phyloP scores from a whole-genome alignment of 2,329 filamentous ascomycete genomes.

The Xylariomycetidae sp. region DNA sequence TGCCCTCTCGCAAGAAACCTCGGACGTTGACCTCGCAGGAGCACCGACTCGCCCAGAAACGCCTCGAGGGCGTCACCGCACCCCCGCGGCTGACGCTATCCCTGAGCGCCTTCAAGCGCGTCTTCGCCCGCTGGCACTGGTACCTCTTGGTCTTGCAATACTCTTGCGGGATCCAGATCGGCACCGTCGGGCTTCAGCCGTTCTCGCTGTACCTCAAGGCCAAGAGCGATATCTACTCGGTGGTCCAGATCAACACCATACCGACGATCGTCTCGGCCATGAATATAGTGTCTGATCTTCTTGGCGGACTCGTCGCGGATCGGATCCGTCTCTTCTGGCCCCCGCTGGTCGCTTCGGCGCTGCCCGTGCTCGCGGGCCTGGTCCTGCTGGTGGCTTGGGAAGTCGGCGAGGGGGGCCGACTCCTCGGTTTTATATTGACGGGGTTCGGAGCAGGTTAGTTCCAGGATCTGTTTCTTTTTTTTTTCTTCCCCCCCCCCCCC shows the following conservation, averaged over 20 bases:
- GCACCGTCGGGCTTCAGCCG: conserved; percentile 27
- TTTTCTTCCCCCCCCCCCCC: not conserved
- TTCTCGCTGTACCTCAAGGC: conserved; percentile 38
- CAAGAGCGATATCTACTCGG: conserved; percentile 30
- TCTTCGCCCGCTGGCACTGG: conserved; percentile 35
- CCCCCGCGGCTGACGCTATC: conserved; percentile 30
- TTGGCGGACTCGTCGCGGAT: conserved; percentile 29
- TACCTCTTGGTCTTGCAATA: conserved; percentile 34
- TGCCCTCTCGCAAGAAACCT: conserved; percentile 32
- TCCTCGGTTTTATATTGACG: conserved; percentile 33
- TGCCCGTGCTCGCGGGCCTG: conserved; percentile 30
- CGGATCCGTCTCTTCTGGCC: conserved; percentile 30
- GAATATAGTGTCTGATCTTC: conserved; percentile 30
- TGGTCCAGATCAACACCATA: conserved; percentile 35
- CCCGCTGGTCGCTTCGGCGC: conserved; percentile 24
- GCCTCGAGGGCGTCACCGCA: conserved; percentile 19
- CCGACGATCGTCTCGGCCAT: conserved; percentile 36
- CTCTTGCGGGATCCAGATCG: conserved; percentile 34
- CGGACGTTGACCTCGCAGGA: conserved; percentile 29
- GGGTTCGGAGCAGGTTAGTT: conserved; percentile 32
- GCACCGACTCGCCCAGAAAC: conserved; percentile 27
- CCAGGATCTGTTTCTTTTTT: conserved; percentile 4
- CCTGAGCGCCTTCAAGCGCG: conserved; percentile 30
- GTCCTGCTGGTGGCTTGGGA: conserved; percentile 31
- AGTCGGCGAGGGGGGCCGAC: conserved; percentile 31